Conservation (phyloP, 805 yeast species). For the Ogataea siamensis region DNA sequence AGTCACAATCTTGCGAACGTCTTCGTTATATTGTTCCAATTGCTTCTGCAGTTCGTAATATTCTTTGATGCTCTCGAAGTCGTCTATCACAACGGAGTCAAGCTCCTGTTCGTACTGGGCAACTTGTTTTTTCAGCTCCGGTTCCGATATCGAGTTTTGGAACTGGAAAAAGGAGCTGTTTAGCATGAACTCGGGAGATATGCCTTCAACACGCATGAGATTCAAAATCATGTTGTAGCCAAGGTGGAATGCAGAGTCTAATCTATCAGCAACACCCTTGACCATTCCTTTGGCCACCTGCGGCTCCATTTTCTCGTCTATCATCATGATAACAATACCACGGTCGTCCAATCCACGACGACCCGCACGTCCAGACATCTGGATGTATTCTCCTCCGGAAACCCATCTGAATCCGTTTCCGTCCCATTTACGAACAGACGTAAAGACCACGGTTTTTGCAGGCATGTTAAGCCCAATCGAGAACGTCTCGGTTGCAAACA, state of each 20-base stretch:
- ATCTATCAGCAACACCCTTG: constrained; percentile 96
- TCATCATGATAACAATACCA: constrained; percentile 99
- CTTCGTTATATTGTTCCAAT: constrained; percentile 65
- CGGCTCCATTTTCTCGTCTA: constrained; percentile 99
- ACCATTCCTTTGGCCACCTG: constrained; percentile 99
- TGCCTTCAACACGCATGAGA: constrained; percentile 95
- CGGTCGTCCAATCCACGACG: constrained; percentile 99
- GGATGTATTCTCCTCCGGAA: constrained; percentile 98
- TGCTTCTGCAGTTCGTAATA: constrained; percentile 81
- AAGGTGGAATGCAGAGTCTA: constrained; percentile 95
- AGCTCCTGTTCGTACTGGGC: constrained; percentile 50
- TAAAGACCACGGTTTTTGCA: constrained; percentile 97
- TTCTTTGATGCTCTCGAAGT: constrained; percentile 71
- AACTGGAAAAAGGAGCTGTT: constrained; percentile 93
- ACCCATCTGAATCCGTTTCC: constrained; percentile 98
- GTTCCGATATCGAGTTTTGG: constrained; percentile 90
- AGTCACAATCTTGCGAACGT: constrained; percentile 75
- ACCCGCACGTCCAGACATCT: constrained; percentile 99
- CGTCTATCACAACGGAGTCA: constrained; percentile 58
- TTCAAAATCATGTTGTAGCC: constrained; percentile 97
- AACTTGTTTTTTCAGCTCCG: constrained; percentile 69
- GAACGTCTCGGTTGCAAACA: constrained; percentile 97
- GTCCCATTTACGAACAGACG: constrained; percentile 97
- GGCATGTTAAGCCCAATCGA: constrained; percentile 99
- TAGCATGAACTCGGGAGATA: constrained; percentile 96